Percentiles rank a stretch among this genome's conserved stretches.
Conservation (phyloP, 176 grass and related monocot genomes). For the Cenchrus americanus region DNA sequence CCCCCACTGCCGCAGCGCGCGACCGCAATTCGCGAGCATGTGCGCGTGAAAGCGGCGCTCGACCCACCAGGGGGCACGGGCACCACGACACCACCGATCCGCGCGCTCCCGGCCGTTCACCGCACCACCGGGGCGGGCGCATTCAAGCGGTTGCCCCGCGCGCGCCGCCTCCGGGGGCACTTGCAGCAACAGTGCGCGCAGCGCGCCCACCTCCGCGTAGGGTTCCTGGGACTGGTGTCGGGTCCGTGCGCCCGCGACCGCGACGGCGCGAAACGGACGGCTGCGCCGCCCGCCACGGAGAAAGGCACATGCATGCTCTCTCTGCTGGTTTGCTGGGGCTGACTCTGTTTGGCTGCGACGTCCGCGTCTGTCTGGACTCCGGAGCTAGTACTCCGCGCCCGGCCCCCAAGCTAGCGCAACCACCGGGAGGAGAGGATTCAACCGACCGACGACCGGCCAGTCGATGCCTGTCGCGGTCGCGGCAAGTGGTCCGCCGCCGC, state of each 20-base stretch:
- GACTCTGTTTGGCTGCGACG: conserved; percentile 18
- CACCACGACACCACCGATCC: neutral
- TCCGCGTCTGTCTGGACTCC: neutral
- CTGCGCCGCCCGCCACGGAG: neutral
- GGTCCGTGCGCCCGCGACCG: neutral
- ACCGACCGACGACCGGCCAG: neutral
- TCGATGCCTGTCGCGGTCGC: neutral
- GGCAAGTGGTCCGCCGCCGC: neutral
- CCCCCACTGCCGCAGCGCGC: neutral
- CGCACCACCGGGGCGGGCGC: neutral
- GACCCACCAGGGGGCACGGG: neutral
- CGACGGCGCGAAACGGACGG: neutral
- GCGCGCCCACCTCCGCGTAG: neutral
- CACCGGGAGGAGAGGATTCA: conserved; percentile 8
- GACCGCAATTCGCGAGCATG: neutral
- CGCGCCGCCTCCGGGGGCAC: conserved; percentile 3
- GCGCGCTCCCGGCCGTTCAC: neutral
- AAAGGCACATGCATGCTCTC: neutral
- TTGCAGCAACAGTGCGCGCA: neutral
- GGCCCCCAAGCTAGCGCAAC: conserved; percentile 20
- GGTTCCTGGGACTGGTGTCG: neutral
- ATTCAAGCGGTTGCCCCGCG: conserved; percentile 22
- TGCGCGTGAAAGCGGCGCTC: conserved; percentile 42
- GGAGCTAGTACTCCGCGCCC: neutral
- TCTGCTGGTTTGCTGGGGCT: neutral